Percentiles rank a stretch among this genome's conserved stretches.
These are phyloP conservation scores for Dictyostelium firmibasis DNA, from an alignment of 78 protist species.

Conservation along the genomic window DNA sequence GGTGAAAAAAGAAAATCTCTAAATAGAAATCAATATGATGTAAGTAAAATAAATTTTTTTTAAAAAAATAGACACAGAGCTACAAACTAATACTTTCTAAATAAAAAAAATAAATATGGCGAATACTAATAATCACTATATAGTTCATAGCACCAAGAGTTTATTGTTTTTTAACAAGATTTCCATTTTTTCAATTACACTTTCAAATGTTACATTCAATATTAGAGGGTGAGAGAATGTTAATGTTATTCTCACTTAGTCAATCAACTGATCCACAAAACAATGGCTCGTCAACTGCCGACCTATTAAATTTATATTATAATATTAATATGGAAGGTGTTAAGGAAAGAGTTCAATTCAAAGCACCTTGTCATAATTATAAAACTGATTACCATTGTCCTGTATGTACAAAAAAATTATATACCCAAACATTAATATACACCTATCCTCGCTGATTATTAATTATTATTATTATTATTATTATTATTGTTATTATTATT, in stretches of 20 bases:
- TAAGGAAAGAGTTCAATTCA: slow-evolving; percentile 60
- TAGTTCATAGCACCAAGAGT: slow-evolving; percentile 79
- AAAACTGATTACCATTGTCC: slow-evolving; percentile 77
- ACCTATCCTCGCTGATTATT: too few relatives aligned
- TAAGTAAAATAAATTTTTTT: slow-evolving; percentile 1
- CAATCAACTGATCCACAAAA: slow-evolving; percentile 43
- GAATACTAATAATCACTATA: background rate
- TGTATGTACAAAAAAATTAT: too few relatives aligned
- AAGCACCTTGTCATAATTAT: slow-evolving; percentile 53
- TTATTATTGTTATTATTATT: background rate
- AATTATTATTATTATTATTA: too few relatives aligned
- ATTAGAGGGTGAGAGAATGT: slow-evolving; percentile 74
- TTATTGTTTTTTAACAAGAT: slow-evolving; percentile 62
- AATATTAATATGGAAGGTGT: slow-evolving; percentile 37
- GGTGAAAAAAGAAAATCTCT: slow-evolving; percentile 20
- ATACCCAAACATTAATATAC: too few relatives aligned
- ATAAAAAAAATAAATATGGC: too few relatives aligned
- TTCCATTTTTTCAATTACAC: slow-evolving; percentile 76
- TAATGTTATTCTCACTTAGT: slow-evolving; percentile 51
- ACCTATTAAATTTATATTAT: slow-evolving; percentile 52
- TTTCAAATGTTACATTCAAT: slow-evolving; percentile 69
- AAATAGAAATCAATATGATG: slow-evolving; percentile 66
- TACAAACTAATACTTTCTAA: too few relatives aligned
- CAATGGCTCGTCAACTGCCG: slow-evolving; percentile 8
- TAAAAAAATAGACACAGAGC: too few relatives aligned